phyloP scores from a whole-genome alignment of 2,329 filamentous ascomycete species.

The Ophiostoma novo-ulmi region DNA sequence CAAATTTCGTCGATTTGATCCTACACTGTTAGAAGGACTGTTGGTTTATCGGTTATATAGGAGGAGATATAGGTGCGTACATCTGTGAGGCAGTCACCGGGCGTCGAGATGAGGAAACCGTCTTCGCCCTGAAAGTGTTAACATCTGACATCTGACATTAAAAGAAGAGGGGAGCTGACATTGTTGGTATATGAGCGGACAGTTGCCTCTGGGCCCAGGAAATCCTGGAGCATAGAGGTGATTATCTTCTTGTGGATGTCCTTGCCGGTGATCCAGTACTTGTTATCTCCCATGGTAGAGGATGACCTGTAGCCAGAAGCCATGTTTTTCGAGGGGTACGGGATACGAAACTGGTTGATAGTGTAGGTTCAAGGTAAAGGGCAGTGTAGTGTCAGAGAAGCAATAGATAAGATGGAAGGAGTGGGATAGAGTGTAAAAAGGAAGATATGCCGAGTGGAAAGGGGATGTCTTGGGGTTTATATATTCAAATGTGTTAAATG shows the following conservation, averaged over 20 bases:
- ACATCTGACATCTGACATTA: background rate
- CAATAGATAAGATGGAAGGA: background rate
- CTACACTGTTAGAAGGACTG: constrained; percentile 35
- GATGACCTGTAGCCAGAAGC: constrained; percentile 15
- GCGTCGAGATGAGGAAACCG: constrained; percentile 55
- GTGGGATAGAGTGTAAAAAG: background rate
- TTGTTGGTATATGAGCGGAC: constrained; percentile 53
- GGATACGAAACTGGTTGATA: background rate
- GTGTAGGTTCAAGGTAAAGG: background rate
- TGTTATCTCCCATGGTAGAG: constrained; percentile 45
- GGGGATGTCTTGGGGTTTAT: background rate
- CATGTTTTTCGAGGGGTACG: background rate
- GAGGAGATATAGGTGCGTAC: constrained; percentile 37
- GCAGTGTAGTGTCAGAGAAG: background rate
- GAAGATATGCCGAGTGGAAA: background rate
- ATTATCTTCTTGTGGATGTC: constrained; percentile 59
- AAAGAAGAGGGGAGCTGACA: constrained; percentile 33
- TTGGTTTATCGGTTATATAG: background rate
- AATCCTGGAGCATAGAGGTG: constrained; percentile 53
- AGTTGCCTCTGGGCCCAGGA: constrained; percentile 54
- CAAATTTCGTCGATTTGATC: constrained; percentile 61
- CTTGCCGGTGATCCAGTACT: constrained; percentile 56
- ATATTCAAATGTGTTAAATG: background rate
- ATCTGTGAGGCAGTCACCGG: constrained; percentile 54
- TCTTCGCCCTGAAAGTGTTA: constrained; percentile 48